A percentile compares a stretch with the other conserved stretches of the same genome.
phyloP scores from a whole-genome alignment of 208 protist species.

The Acanthamoeba healyi region DNA sequence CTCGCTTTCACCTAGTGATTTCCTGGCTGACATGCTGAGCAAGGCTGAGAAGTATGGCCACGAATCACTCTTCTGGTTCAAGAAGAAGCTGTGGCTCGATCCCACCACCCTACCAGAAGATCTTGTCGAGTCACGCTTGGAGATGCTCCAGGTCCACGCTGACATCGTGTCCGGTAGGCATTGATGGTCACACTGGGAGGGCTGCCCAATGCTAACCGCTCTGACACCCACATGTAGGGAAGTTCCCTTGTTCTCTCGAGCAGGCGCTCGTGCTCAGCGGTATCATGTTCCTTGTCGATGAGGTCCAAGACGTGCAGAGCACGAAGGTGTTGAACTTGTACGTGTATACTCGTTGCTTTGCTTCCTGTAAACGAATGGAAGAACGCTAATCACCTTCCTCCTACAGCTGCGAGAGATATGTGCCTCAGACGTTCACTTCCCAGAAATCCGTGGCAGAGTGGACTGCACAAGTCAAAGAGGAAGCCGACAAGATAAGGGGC shows the following conservation, averaged over 20 bases:
- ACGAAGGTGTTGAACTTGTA: neutral
- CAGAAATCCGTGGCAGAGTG: neutral
- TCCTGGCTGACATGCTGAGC: slow-evolving; percentile 2
- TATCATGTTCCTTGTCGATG: neutral
- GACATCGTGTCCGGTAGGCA: neutral
- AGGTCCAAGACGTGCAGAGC: neutral
- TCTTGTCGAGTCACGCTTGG: neutral
- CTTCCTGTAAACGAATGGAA: neutral
- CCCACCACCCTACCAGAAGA: neutral
- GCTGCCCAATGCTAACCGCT: too few species aligned
- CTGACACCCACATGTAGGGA: too few species aligned
- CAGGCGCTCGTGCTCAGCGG: neutral
- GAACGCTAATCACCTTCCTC: neutral
- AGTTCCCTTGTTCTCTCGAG: too few species aligned
- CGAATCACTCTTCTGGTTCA: slow-evolving; percentile 3
- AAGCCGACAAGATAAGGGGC: neutral
- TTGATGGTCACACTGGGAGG: too few species aligned
- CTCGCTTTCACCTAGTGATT: neutral
- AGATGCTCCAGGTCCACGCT: slow-evolving; percentile 3
- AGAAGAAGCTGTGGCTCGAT: slow-evolving; percentile 45
- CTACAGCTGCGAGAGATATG: neutral
- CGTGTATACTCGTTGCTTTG: too few species aligned
- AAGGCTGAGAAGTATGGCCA: slow-evolving; percentile 26
- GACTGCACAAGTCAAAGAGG: neutral
- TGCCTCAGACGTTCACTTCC: neutral